phyloP scores from a whole-genome alignment of 2,329 filamentous ascomycete genomes.

The Didymella exigua region DNA sequence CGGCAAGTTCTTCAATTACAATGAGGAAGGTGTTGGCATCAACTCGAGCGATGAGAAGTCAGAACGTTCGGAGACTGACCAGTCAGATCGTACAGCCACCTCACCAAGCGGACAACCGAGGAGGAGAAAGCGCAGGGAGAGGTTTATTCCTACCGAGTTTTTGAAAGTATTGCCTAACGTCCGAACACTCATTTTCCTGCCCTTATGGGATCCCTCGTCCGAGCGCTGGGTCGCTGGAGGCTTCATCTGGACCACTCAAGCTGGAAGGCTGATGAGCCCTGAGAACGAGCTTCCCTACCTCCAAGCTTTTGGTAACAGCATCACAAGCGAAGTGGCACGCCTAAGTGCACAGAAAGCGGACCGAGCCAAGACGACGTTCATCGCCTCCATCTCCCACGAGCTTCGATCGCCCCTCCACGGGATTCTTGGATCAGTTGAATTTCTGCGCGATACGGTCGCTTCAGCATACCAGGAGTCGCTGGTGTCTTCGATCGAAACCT shows the following conservation, averaged over 20 bases:
- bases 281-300: conserved; percentile 43
- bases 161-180: conserved; percentile 42
- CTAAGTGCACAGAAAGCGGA: conserved; percentile 40
- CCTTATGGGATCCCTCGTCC: conserved; percentile 44
- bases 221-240: conserved; percentile 43
- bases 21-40: conserved; percentile 39
- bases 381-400: conserved; percentile 52
- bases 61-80: conserved; percentile 37
- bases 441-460: conserved; percentile 38
- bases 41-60: conserved; percentile 42
- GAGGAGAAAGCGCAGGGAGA: conserved; percentile 34
- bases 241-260: conserved; percentile 43
- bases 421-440: conserved; percentile 56
- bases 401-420: conserved; percentile 66
- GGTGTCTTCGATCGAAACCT: conserved; percentile 43
- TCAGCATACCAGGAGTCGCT: conserved; percentile 50
- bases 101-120: conserved; percentile 15
- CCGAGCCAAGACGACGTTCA: conserved; percentile 49
- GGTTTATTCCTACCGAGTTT: conserved; percentile 42
- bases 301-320: conserved; percentile 43
- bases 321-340: conserved; percentile 42
- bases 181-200: conserved; percentile 45
- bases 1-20: conserved; percentile 46
- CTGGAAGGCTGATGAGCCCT: conserved; percentile 38
- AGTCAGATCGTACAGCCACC: conserved; percentile 32